Percentiles rank a stretch among this genome's conserved stretches.
Evolutionary conservation across 306 rosid genomes (phyloP).

Genomic region (Dalbergia cochinchinensis): DNA sequence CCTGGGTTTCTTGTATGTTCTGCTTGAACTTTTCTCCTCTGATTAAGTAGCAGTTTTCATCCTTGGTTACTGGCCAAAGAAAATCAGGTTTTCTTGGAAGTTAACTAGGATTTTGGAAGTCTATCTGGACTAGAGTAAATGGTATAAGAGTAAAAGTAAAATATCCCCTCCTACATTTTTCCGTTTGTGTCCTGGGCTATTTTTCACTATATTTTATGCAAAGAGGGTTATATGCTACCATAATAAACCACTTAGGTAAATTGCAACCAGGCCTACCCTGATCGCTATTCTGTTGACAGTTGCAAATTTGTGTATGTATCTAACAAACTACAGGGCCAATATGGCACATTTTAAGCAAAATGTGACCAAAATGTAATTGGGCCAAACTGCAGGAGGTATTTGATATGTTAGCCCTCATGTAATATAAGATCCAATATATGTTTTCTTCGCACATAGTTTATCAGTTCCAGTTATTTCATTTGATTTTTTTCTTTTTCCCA

Average conservation of each 20-base stretch:
- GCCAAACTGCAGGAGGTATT: slow-evolving; percentile 6
- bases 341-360: not conserved
- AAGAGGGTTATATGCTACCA: slow-evolving; percentile 12
- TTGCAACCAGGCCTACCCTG: no score
- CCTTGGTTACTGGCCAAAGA: no score
- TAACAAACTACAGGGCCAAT: slow-evolving; percentile 9
- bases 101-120: slow-evolving; percentile 23
- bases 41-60: slow-evolving; percentile 6
- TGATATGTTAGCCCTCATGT: slow-evolving; percentile 7
- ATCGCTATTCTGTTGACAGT: slow-evolving; percentile 4
- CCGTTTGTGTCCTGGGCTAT: slow-evolving; percentile 29
- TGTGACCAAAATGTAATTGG: not conserved
- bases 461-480: slow-evolving; percentile 19
- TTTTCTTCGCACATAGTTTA: no score
- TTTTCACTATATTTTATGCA: not conserved
- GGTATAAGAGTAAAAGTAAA: not conserved
- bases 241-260: not conserved
- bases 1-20: slow-evolving; percentile 75
- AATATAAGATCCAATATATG: not conserved
- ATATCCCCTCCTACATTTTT: not conserved
- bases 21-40: slow-evolving; percentile 29
- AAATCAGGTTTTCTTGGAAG: no score
- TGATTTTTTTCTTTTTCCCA: not conserved
- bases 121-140: slow-evolving; percentile 26
- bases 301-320: not conserved